Percentiles rank a stretch among this genome's conserved stretches.
Evolutionary conservation across 129 eudicot species (phyloP).

Genomic region (Saussurea involucrata): DNA sequence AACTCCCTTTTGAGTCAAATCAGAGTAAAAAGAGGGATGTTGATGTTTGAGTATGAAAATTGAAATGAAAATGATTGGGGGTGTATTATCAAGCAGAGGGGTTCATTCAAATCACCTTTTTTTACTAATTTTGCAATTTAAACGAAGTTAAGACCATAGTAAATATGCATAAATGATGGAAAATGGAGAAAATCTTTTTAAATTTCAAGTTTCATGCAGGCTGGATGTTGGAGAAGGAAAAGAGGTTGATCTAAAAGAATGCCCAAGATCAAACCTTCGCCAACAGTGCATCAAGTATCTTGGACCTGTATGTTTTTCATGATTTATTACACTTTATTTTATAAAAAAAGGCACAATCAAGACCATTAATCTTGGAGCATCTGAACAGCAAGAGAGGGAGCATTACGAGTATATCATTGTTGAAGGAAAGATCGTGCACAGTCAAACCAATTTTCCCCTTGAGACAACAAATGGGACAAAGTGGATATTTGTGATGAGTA

Average conservation of each 20-base stretch:
- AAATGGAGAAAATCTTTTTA: not conserved
- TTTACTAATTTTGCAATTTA: not conserved
- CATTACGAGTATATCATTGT: slow-evolving; percentile 62
- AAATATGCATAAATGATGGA: not conserved
- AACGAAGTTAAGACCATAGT: not conserved
- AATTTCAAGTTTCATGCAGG: slow-evolving; percentile 36
- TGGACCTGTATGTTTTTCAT: slow-evolving; percentile 72
- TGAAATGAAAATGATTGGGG: not conserved
- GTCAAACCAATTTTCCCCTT: slow-evolving; percentile 44
- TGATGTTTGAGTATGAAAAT: not conserved
- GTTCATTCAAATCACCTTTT: not conserved
- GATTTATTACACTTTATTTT: not conserved
- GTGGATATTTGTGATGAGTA: slow-evolving; percentile 92
- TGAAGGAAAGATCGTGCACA: slow-evolving; percentile 68
- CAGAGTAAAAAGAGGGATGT: not conserved
- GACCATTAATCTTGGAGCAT: not conserved
- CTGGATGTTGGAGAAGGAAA: slow-evolving; percentile 96
- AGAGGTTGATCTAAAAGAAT: slow-evolving; percentile 74
- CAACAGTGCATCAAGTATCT: slow-evolving; percentile 90
- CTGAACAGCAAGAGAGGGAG: slow-evolving; percentile 79
- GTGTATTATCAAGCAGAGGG: not conserved
- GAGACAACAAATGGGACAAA: slow-evolving; percentile 61
- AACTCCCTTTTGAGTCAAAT: not conserved
- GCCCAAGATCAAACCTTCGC: slow-evolving; percentile 83
- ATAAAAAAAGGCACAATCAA: not conserved